Evolutionary conservation across 2,329 filamentous ascomycete genomes (phyloP), one percentile per base, ranked within the genome.

Genomic region (Trichoderma polysporum): DNA sequence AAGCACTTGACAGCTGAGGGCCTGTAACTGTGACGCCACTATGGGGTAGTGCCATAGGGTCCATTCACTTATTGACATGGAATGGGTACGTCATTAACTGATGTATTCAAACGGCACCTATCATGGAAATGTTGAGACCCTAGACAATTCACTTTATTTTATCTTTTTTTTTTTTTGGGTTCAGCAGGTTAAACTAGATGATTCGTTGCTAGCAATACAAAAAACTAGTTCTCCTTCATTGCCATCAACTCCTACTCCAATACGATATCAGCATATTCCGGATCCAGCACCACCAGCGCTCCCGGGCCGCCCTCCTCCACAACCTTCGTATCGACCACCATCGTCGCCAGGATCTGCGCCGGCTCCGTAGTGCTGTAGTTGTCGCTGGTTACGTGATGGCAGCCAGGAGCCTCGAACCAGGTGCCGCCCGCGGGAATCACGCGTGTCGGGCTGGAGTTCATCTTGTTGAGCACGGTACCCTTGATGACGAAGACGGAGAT

Each of bases 381-480:
- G 65, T 69, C 68, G 69, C 69, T 70, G 17, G 68, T 68, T 31
- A 35, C 67, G 66, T 73, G 71, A 39, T 71, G 71, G 62, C 71
- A 73, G 13, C 71, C 70, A 2, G 71, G 71, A 29, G 68, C 68
- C 66, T 73, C 71, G 59, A 67, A 71, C 63, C 69, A 72, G 45
- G 66, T 70, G 12, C 71, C 71, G 6, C 71, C 72, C 12, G 68
- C 61, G 25, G 50, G 59, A 39, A 70, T 71, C 9, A 73, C 69
- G 22, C 62, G 53, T 3, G 71, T 68, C 5, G 69, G 69, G 17
- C 66, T 66, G 49, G 69, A 60, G 47, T 72, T 71, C 72, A 73
- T 73, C 66, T 72, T 70, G 70, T 72, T 73, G 22, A 73, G 66
- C 12, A 73, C 47, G 9, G 64, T 54, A 31, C 72, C 72, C 27